phyloP scores from a whole-genome alignment of 257 asterid species.

The Salvia splendens region DNA sequence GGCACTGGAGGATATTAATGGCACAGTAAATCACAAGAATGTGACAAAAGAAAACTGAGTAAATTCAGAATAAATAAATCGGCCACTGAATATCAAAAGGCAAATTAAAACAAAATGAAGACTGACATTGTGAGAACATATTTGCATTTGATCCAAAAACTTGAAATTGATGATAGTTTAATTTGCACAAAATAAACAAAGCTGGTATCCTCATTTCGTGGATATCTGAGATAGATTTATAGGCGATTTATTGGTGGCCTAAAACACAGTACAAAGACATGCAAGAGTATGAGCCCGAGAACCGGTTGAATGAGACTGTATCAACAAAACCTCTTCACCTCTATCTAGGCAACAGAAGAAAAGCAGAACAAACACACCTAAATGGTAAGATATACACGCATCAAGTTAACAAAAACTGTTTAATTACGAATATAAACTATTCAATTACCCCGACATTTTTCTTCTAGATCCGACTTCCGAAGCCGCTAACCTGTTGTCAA shows the following conservation, averaged over 20 bases:
- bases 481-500: slow-evolving; percentile 28
- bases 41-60: not conserved
- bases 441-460: slow-evolving; percentile 41
- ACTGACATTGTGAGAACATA: not conserved
- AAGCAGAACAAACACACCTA: not conserved
- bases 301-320: no score
- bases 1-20: not conserved
- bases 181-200: no score
- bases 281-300: no score
- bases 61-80: not conserved
- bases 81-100: not conserved
- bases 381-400: not conserved
- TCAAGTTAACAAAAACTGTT: no score
- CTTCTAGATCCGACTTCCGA: slow-evolving; percentile 26
- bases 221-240: no score
- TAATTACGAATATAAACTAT: not conserved
- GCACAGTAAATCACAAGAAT: not conserved
- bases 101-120: not conserved
- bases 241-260: not conserved
- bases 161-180: not conserved
- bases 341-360: not conserved
- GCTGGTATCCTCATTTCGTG: no score
- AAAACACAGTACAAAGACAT: not conserved
- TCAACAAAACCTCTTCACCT: not conserved
- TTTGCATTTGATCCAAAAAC: not conserved